Conservation (phyloP, 352 stramenopile genomes). For the Pythium angustatum region DNA sequence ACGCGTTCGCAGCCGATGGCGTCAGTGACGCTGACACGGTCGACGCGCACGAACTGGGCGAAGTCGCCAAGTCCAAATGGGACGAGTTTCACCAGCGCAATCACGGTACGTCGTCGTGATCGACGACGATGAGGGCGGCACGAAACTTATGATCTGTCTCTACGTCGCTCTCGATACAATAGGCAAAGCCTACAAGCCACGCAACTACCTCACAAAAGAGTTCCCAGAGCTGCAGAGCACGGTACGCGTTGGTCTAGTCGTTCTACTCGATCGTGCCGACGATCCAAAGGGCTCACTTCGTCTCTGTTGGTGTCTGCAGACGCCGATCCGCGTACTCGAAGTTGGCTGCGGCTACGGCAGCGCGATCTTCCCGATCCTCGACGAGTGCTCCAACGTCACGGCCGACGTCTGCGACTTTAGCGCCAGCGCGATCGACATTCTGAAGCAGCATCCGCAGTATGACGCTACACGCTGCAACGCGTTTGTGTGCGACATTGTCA, state of each 20-base stretch:
- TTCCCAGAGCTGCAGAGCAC: constrained; percentile 66
- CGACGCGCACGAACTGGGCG: constrained; percentile 35
- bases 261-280: neutral
- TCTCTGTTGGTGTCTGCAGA: constrained; percentile 4
- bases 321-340: constrained; percentile 62
- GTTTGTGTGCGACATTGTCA: constrained; percentile 74
- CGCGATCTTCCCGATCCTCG: constrained; percentile 83
- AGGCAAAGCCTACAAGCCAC: constrained; percentile 83
- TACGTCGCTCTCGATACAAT: neutral
- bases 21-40: neutral
- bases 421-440: constrained; percentile 70
- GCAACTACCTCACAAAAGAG: constrained; percentile 81
- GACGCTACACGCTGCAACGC: constrained; percentile 54
- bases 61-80: constrained; percentile 70
- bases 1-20: neutral
- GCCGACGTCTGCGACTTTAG: constrained; percentile 86
- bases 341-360: constrained; percentile 88
- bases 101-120: constrained; percentile 42
- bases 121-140: neutral
- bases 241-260: constrained; percentile 18
- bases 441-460: constrained; percentile 53
- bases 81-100: constrained; percentile 78
- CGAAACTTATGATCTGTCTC: neutral
- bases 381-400: constrained; percentile 56
- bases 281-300: too few species aligned